Conservation (phyloP, 208 protist genomes). For the Strigomonas galati region DNA sequence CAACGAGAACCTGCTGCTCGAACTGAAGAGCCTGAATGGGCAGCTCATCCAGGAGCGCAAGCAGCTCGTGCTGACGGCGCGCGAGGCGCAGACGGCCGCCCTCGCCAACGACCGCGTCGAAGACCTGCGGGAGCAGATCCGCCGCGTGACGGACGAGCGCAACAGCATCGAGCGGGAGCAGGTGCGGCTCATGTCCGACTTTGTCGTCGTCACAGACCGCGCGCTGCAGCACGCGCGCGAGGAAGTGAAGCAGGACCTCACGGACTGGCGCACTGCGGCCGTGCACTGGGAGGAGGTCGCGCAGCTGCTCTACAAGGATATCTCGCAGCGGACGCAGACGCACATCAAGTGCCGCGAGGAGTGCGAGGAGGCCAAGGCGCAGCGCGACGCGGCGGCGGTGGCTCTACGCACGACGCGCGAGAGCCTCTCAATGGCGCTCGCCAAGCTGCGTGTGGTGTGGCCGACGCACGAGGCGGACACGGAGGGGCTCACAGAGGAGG, state of each 20-base stretch:
- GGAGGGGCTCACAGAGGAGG: slow-evolving; percentile 46
- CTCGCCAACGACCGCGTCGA: slow-evolving; percentile 30
- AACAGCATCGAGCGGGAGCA: slow-evolving; percentile 63
- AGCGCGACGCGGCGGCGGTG: slow-evolving; percentile 51
- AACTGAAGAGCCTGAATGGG: slow-evolving; percentile 66
- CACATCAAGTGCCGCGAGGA: slow-evolving; percentile 78
- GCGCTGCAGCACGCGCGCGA: slow-evolving; percentile 57
- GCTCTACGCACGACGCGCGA: slow-evolving; percentile 36
- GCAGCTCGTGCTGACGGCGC: slow-evolving; percentile 51
- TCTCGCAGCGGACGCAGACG: slow-evolving; percentile 65
- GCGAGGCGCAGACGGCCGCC: slow-evolving; percentile 52
- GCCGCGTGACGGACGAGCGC: slow-evolving; percentile 36
- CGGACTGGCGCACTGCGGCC: slow-evolving; percentile 57
- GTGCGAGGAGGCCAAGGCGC: slow-evolving; percentile 78
- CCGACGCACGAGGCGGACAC: slow-evolving; percentile 72
- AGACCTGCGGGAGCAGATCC: slow-evolving; percentile 54
- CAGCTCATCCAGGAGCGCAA: slow-evolving; percentile 83
- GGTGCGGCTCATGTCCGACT: slow-evolving; percentile 68
- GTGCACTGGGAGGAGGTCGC: slow-evolving; percentile 83
- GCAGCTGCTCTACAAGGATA: slow-evolving; percentile 85
- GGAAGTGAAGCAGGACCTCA: slow-evolving; percentile 62
- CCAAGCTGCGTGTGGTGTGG: slow-evolving; percentile 84
- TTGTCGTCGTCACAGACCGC: slow-evolving; percentile 67
- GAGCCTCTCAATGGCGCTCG: slow-evolving; percentile 49
- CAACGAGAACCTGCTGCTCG: slow-evolving; percentile 84